A percentile compares a stretch with the other conserved stretches of the same genome.
These are phyloP conservation scores for Porodaedalea pini DNA, from an alignment of 1,284 basidiomycete genomes.

Conservation along the genomic window DNA sequence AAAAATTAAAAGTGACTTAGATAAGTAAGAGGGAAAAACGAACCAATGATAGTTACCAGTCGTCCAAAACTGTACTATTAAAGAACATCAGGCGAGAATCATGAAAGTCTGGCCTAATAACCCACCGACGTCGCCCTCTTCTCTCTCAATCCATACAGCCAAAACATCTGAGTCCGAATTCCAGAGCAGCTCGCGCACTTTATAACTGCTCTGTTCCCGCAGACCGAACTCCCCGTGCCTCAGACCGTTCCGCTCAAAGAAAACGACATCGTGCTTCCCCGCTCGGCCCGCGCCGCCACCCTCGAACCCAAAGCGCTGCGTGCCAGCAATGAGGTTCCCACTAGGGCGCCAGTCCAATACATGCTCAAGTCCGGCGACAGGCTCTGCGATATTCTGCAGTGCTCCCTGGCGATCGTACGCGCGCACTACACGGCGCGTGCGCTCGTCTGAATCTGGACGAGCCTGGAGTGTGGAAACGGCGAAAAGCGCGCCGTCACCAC, in stretches of 20 bases:
- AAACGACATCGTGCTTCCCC: constrained; percentile 84
- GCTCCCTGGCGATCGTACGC: constrained; percentile 79
- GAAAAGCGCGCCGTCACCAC: constrained; percentile 90
- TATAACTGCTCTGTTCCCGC: constrained; percentile 55
- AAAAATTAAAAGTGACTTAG: constrained; percentile 17
- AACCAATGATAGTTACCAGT: constrained; percentile 95
- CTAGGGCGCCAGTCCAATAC: constrained; percentile 84
- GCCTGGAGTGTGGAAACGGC: constrained; percentile 71
- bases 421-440: constrained; percentile 56
- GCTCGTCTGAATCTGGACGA: constrained; percentile 31
- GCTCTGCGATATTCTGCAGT: constrained; percentile 85
- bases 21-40: constrained; percentile 10
- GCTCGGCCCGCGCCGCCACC: constrained; percentile 65
- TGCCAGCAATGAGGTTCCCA: constrained; percentile 81
- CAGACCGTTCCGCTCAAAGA: constrained; percentile 94
- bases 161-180: constrained; percentile 87
- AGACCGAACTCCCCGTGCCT: constrained; percentile 88
- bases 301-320: constrained; percentile 78
- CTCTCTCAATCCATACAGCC: constrained; percentile 79
- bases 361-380: constrained; percentile 80
- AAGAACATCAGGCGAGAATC: constrained; percentile 5
- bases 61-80: constrained; percentile 89
- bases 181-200: constrained; percentile 79
- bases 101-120: constrained; percentile 18
- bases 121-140: constrained; percentile 66